A percentile compares a stretch with the other conserved stretches of the same genome.
These are phyloP conservation scores for Cylindrotheca closterium DNA, from an alignment of 108 stramenopile species.

Conservation along the genomic window DNA sequence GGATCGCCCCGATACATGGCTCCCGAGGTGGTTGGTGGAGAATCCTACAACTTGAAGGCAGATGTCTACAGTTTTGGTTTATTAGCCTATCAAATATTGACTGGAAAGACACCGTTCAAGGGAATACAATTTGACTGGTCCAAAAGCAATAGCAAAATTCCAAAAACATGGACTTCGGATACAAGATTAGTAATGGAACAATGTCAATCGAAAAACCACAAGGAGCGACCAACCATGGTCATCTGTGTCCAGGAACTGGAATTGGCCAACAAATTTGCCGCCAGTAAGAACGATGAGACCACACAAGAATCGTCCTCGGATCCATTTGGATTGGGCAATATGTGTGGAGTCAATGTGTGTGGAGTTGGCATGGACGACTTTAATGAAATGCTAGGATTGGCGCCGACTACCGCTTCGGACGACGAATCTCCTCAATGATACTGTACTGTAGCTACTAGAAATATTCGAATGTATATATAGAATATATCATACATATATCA, in stretches of 20 bases:
- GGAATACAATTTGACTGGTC: not conserved
- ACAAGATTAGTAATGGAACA: not conserved
- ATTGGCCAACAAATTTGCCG: not conserved
- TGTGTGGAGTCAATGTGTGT: not conserved
- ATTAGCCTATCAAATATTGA: constrained; percentile 50
- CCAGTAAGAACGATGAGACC: not conserved
- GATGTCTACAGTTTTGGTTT: constrained; percentile 58
- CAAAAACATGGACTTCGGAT: not conserved
- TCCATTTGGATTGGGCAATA: not conserved
- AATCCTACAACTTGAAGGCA: constrained; percentile 62
- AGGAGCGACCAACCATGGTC: not conserved
- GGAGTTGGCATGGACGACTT: not conserved
- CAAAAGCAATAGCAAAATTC: not conserved
- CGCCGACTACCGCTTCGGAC: too few relatives aligned
- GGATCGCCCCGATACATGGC: constrained; percentile 73
- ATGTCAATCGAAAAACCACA: not conserved
- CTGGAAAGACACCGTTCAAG: not conserved
- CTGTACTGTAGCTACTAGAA: not conserved
- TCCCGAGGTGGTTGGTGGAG: constrained; percentile 62
- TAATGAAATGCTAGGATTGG: not conserved
- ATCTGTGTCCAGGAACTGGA: not conserved
- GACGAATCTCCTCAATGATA: too few relatives aligned
- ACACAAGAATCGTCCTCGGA: not conserved
- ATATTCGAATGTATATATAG: not conserved
- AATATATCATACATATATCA: too few relatives aligned